These are phyloP conservation scores for Cladophialophora yegresii DNA, from an alignment of 2,329 filamentous ascomycete genomes.

Conservation along the genomic window DNA sequence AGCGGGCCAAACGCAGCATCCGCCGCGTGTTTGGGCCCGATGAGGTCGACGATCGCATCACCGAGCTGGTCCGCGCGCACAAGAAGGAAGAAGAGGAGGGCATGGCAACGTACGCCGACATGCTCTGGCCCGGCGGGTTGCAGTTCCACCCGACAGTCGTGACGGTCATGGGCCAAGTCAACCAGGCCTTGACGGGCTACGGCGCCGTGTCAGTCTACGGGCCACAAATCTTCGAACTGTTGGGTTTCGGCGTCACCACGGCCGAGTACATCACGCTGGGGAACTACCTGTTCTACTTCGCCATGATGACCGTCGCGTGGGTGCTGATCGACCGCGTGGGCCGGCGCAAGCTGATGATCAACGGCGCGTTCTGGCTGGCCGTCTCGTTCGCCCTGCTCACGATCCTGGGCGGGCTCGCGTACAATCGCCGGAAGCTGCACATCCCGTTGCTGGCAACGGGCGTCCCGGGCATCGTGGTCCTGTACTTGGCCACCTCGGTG, in stretches of 20 bases:
- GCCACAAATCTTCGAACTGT: conserved; percentile 64
- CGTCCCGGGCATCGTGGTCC: conserved; percentile 36
- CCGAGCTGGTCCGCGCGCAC: conserved; percentile 55
- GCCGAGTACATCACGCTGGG: conserved; percentile 61
- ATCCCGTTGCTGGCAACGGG: conserved; percentile 36
- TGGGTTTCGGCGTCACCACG: conserved; percentile 55
- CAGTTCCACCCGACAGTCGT: conserved; percentile 64
- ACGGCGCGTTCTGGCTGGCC: conserved; percentile 36
- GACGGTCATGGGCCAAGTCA: conserved; percentile 64
- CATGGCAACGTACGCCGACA: conserved; percentile 57
- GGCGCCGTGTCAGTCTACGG: conserved; percentile 65
- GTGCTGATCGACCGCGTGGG: conserved; percentile 51
- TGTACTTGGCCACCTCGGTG: conserved; percentile 45
- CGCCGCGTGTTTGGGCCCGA: conserved; percentile 54
- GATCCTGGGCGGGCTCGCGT: conserved; percentile 38
- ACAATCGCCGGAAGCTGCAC: conserved; percentile 26
- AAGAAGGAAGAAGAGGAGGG: conserved; percentile 52
- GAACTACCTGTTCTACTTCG: conserved; percentile 63
- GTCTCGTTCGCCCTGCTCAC: conserved; percentile 38
- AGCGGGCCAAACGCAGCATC: conserved; percentile 56
- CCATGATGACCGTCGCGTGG: conserved; percentile 64
- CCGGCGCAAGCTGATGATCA: conserved; percentile 38
- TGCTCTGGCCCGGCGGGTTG: conserved; percentile 57
- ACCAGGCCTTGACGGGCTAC: conserved; percentile 61
- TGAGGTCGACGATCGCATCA: conserved; percentile 52